Evolutionary conservation across 2,329 filamentous ascomycete species (phyloP), one percentile per base, ranked within the genome.

Genomic region (Arthrobotrys pseudoclavata): DNA sequence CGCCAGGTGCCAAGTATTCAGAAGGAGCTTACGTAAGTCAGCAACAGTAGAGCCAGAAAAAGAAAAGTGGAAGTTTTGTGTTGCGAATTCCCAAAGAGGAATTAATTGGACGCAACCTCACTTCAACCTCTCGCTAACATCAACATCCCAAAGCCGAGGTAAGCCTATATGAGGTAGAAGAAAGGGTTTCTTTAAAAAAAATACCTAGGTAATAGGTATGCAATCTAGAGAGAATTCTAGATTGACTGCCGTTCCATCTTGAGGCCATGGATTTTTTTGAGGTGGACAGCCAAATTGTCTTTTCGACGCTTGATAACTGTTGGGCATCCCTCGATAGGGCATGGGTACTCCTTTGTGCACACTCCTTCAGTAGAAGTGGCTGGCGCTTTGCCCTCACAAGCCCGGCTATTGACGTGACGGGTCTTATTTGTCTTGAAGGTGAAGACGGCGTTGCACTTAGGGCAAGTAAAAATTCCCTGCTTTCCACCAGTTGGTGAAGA

Each of bases 351-450:
- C 47, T 68, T 77, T 47, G 74, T 77, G 26, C 67, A 70, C 10
- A 60, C 66, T 4, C 42, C 50, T 6, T 76, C 72, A 22, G 18
- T 45, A 15, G 67, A 15, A 10, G 74, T 22, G 4, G 61, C 37
- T 18, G 42, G 31, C 1, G 20, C 37, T 24, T 70, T 77, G 13
- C 67, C 62, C 26, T 77, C 74, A 31, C 74, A 77, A 10, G 74
- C 74, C 15, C 74, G 74, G 74, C 45, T 77, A 50, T 77, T 77
- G 15, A 77, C 61, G 12, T 77, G 74, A 1, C 74, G 50, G 37
- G 74, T 77, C 62, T 77, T 77, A 20, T 77, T 77, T 13, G 74
- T 77, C 31, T 77, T 77, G 37, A 77, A 77, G 20, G 74, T 77
- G 47, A 77, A 77, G 2, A 70, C 64, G 2, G 74, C 67, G 10